phyloP scores from a whole-genome alignment of 108 stramenopile species.

The Ochromonas danica region DNA sequence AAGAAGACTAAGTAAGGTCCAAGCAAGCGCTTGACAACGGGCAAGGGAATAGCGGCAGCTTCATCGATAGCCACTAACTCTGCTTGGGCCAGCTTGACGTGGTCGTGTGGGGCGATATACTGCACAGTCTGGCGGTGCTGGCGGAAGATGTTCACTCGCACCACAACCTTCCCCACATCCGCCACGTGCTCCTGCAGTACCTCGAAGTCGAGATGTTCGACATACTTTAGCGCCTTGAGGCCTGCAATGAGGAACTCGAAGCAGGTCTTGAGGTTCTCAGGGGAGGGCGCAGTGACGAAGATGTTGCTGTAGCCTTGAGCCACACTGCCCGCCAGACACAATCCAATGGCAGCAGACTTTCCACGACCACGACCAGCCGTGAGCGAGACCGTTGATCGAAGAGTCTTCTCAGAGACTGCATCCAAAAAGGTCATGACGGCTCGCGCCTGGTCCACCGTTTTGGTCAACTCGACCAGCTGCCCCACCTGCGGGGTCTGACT shows the following conservation, averaged over 20 bases:
- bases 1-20: conserved; percentile 77
- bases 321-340: conserved; percentile 91
- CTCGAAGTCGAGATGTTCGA: conserved; percentile 91
- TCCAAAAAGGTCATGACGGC: conserved; percentile 64
- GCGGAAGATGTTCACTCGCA: conserved; percentile 77
- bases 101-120: conserved; percentile 60
- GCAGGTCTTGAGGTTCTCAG: conserved; percentile 91
- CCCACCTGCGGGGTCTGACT: conserved; percentile 87
- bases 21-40: conserved; percentile 80
- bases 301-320: conserved; percentile 89
- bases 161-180: conserved; percentile 76
- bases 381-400: conserved; percentile 42
- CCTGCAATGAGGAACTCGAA: conserved; percentile 93
- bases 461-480: conserved; percentile 79
- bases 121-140: conserved; percentile 85
- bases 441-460: conserved; percentile 92
- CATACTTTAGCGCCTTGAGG: conserved; percentile 85
- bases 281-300: conserved; percentile 92
- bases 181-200: conserved; percentile 55
- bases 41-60: conserved; percentile 98
- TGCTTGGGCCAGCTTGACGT: conserved; percentile 83
- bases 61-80: conserved; percentile 97
- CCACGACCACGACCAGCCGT: conserved; percentile 78
- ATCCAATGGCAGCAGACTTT: conserved; percentile 95
- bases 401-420: conserved; percentile 28